Conservation (phyloP, 805 yeast species). For the Middelhovenomyces tepae region DNA sequence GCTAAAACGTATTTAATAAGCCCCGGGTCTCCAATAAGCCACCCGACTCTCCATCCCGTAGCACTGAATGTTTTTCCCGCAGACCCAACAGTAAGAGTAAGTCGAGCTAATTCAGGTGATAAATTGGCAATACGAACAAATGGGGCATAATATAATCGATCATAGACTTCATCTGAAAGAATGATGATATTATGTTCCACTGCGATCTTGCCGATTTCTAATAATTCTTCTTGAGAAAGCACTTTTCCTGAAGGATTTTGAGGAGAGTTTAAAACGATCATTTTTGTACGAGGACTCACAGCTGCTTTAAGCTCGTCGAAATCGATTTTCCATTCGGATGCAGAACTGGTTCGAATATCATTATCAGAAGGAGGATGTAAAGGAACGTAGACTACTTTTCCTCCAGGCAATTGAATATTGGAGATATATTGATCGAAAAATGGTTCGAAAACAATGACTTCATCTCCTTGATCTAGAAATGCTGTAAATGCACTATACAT, state of each 20-base stretch:
- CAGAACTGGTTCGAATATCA: slow-evolving; percentile 52
- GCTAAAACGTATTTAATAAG: slow-evolving; percentile 70
- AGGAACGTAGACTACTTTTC: slow-evolving; percentile 79
- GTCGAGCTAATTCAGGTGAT: slow-evolving; percentile 64
- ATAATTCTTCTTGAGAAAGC: slow-evolving; percentile 66
- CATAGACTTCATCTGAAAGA: slow-evolving; percentile 92
- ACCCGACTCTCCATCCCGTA: slow-evolving; percentile 98
- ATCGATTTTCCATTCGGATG: slow-evolving; percentile 82
- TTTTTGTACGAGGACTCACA: slow-evolving; percentile 67
- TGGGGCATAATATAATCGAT: slow-evolving; percentile 65
- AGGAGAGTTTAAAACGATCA: slow-evolving; percentile 85
- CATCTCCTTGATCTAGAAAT: slow-evolving; percentile 79
- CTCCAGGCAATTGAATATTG: slow-evolving; percentile 90
- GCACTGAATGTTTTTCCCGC: slow-evolving; percentile 99
- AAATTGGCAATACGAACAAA: slow-evolving; percentile 83
- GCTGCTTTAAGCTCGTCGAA: slow-evolving; percentile 67
- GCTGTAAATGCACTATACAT: slow-evolving; percentile 80
- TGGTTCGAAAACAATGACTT: slow-evolving; percentile 93
- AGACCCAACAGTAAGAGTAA: slow-evolving; percentile 87
- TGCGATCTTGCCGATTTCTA: slow-evolving; percentile 69
- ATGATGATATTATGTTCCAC: slow-evolving; percentile 76
- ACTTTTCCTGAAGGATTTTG: slow-evolving; percentile 96
- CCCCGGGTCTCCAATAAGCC: slow-evolving; percentile 84
- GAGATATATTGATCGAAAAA: slow-evolving; percentile 95
- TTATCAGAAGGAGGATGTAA: slow-evolving; percentile 75